Conservation (phyloP, 257 asterid genomes). For the Nicotiana tabacum region DNA sequence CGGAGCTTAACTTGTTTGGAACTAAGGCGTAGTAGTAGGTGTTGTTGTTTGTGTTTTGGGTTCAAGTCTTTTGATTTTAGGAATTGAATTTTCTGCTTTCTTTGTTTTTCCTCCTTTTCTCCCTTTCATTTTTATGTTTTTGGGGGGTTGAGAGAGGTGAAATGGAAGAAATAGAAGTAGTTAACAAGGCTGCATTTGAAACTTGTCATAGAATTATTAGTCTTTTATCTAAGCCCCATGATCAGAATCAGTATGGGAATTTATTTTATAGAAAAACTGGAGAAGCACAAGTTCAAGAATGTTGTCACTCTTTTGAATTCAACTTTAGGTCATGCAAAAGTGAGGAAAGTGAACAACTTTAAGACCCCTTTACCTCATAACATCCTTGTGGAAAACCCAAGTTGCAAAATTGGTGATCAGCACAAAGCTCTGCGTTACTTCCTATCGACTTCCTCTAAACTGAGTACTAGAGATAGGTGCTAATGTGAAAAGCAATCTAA, state of each 20-base stretch:
- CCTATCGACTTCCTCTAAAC: constrained; percentile 18
- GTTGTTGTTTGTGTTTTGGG: neutral
- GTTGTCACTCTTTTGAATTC: constrained; percentile 67
- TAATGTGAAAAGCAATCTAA: constrained; percentile 31
- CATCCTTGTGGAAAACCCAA: constrained; percentile 55
- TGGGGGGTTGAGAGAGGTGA: neutral
- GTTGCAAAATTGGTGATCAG: constrained; percentile 25
- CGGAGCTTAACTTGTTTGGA: no score
- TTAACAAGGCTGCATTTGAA: constrained; percentile 66
- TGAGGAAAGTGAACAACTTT: constrained; percentile 45
- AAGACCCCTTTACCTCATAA: constrained; percentile 49
- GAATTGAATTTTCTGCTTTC: constrained; percentile 21
- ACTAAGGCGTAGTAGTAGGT: no score
- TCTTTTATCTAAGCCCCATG: constrained; percentile 48
- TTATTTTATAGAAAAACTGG: constrained; percentile 49
- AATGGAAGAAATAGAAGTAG: constrained; percentile 79
- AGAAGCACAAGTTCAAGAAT: constrained; percentile 58
- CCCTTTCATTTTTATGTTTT: neutral
- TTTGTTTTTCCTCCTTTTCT: neutral
- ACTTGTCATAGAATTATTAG: constrained; percentile 69
- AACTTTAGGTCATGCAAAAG: constrained; percentile 76
- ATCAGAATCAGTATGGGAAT: constrained; percentile 40
- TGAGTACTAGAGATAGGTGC: constrained; percentile 34
- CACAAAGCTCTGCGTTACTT: constrained; percentile 36
- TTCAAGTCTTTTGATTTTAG: constrained; percentile 19